These are phyloP conservation scores for Trichophyton equinum DNA, from an alignment of 2,329 filamentous ascomycete species.

Conservation along the genomic window DNA sequence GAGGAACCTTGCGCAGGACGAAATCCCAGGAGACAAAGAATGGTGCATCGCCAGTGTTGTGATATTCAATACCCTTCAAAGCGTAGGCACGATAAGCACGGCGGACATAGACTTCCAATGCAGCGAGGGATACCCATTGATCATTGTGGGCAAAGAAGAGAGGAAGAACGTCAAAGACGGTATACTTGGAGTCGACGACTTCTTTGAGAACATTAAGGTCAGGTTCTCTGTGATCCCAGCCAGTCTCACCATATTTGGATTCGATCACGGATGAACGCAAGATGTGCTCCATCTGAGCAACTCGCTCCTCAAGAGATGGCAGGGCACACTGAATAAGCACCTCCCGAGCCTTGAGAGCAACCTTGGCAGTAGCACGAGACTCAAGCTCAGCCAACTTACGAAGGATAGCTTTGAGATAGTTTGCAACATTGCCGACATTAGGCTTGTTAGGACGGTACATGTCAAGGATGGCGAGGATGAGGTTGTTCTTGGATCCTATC, in stretches of 20 bases:
- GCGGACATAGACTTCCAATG: constrained; percentile 90
- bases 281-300: constrained; percentile 96
- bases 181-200: constrained; percentile 96
- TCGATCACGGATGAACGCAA: constrained; percentile 89
- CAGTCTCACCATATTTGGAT: constrained; percentile 93
- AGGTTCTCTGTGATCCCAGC: constrained; percentile 91
- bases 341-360: constrained; percentile 91
- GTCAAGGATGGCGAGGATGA: constrained; percentile 81
- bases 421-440: constrained; percentile 72
- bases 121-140: constrained; percentile 84
- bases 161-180: constrained; percentile 89
- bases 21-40: constrained; percentile 93
- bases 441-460: constrained; percentile 94
- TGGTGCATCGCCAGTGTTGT: constrained; percentile 57
- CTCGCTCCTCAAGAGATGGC: constrained; percentile 88
- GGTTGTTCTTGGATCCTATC: constrained; percentile 84
- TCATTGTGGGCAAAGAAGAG: constrained; percentile 93
- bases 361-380: constrained; percentile 77
- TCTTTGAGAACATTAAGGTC: constrained; percentile 87
- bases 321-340: constrained; percentile 94
- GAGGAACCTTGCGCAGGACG: constrained; percentile 79
- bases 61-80: constrained; percentile 78
- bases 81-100: constrained; percentile 94
- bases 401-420: constrained; percentile 70
- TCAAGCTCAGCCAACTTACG: constrained; percentile 84